Evolutionary conservation across 176 grass and related monocot species (phyloP).

Genomic region (Secale cereale): DNA sequence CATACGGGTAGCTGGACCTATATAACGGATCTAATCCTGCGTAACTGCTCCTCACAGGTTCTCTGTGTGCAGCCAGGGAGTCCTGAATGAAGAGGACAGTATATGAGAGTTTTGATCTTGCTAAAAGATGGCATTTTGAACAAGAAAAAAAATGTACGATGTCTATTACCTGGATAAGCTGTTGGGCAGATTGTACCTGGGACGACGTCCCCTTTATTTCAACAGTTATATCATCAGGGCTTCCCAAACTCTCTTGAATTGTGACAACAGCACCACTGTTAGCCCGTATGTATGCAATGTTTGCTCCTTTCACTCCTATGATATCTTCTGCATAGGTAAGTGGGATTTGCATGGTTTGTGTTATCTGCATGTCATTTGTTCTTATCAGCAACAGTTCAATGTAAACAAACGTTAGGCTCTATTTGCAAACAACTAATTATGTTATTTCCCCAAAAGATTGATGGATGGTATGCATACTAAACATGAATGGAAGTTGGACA

Average conservation of each 20-base stretch:
- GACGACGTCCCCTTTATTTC: slow-evolving; percentile 96
- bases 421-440: not conserved
- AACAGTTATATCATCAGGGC: slow-evolving; percentile 93
- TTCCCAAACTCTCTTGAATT: slow-evolving; percentile 80
- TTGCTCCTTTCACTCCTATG: slow-evolving; percentile 87
- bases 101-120: not conserved
- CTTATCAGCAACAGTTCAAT: slow-evolving; percentile 26
- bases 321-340: slow-evolving; percentile 95
- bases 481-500: not conserved
- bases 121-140: not conserved
- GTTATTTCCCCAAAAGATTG: not conserved
- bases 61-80: slow-evolving; percentile 70
- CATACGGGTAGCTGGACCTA: slow-evolving; percentile 77
- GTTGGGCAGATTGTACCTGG: slow-evolving; percentile 87
- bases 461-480: slow-evolving; percentile 2
- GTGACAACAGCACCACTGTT: slow-evolving; percentile 82
- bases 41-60: slow-evolving; percentile 66
- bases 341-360: slow-evolving; percentile 98
- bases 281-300: slow-evolving; percentile 88
- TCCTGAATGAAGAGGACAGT: slow-evolving; percentile 46
- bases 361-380: slow-evolving; percentile 56
- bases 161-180: slow-evolving; percentile 73
- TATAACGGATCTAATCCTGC: slow-evolving; percentile 59
- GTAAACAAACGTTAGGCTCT: not conserved
- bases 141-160: not conserved